Evolutionary conservation across 257 asterid genomes (phyloP).

Genomic region (Solanum etuberosum): DNA sequence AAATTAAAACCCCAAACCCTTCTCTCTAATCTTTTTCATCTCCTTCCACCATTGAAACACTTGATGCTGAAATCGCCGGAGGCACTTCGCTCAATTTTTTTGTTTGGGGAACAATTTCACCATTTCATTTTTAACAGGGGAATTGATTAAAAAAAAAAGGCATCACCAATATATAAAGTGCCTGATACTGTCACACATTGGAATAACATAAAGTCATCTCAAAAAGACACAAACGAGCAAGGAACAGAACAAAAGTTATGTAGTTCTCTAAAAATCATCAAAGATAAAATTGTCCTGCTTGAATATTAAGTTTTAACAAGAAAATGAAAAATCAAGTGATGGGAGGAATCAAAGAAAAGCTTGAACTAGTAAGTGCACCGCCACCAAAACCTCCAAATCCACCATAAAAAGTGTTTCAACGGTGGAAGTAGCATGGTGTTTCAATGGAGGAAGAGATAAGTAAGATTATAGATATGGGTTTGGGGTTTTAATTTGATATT

Average conservation of each 20-base stretch:
- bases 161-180: background rate
- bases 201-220: background rate
- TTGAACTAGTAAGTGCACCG: conserved; percentile 28
- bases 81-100: too few relatives aligned
- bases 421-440: too few relatives aligned
- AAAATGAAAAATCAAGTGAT: background rate
- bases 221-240: background rate
- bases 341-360: conserved; percentile 6
- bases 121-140: background rate
- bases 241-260: background rate
- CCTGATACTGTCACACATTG: background rate
- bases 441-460: too few relatives aligned
- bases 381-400: conserved; percentile 26
- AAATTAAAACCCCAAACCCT: too few relatives aligned
- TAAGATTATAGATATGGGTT: too few relatives aligned
- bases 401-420: background rate
- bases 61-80: too few relatives aligned
- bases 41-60: too few relatives aligned
- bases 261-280: background rate
- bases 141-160: background rate
- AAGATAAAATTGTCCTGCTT: background rate
- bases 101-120: background rate
- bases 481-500: too few relatives aligned
- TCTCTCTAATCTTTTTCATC: too few relatives aligned
- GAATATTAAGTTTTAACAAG: background rate